phyloP scores from a whole-genome alignment of 306 rosid genomes.

The Quercus rubra region DNA sequence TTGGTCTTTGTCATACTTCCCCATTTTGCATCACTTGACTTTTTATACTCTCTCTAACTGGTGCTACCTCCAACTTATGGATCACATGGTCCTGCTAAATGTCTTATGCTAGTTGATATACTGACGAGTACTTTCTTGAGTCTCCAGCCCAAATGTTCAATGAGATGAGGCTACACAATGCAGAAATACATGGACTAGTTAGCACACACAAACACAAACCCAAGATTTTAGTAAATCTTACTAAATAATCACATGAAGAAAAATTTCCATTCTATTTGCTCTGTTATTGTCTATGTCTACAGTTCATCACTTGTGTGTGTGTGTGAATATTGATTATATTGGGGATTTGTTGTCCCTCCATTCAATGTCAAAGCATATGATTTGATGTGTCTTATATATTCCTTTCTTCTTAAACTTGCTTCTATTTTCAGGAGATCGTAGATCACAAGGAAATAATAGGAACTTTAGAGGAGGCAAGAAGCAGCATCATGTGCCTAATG shows the following conservation, averaged over 20 bases:
- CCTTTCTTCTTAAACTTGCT: background rate
- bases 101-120: background rate
- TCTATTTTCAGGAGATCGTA: slow-evolving; percentile 38
- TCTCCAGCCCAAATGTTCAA: background rate
- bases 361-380: background rate
- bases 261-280: background rate
- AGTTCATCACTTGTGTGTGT: no score
- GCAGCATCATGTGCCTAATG: slow-evolving; percentile 54
- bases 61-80: no score
- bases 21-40: no score
- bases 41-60: no score
- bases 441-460: slow-evolving; percentile 31
- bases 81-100: no score
- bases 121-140: background rate
- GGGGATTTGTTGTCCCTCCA: background rate
- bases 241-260: no score
- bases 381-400: background rate
- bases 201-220: background rate
- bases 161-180: background rate
- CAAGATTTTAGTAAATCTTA: background rate
- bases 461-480: slow-evolving; percentile 43
- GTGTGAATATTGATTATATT: no score
- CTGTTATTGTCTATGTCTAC: background rate
- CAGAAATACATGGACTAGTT: background rate
- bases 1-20: no score